Evolutionary conservation across 495 filamentous ascomycete genomes (phyloP).

Genomic region (Podospora didyma): DNA sequence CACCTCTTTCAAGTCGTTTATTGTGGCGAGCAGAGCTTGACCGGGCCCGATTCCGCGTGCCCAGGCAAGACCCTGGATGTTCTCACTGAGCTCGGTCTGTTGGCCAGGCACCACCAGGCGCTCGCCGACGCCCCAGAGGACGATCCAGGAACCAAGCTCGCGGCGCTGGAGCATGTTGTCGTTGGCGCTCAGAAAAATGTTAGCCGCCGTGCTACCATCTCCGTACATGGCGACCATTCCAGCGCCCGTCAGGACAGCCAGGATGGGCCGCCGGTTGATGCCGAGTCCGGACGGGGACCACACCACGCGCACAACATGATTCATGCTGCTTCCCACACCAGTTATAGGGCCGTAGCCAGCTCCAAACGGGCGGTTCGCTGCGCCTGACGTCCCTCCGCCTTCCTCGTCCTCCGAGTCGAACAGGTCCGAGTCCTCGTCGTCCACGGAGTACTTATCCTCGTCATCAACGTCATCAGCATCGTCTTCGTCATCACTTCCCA

Average conservation of each 20-base stretch:
- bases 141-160: constrained; percentile 27
- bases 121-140: constrained; percentile 46
- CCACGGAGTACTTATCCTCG: constrained; percentile 3
- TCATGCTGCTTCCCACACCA: constrained; percentile 43
- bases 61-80: constrained; percentile 43
- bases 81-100: constrained; percentile 32
- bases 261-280: constrained; percentile 38
- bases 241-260: constrained; percentile 37
- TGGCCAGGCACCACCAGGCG: constrained; percentile 39
- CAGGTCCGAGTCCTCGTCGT: constrained; percentile 1
- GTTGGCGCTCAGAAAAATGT: constrained; percentile 22
- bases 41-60: constrained; percentile 34
- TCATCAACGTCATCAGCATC: constrained; percentile 12
- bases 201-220: constrained; percentile 29
- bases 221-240: constrained; percentile 42
- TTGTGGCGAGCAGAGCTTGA: constrained; percentile 36
- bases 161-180: constrained; percentile 26
- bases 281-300: constrained; percentile 47
- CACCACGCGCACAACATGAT: constrained; percentile 38
- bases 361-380: constrained; percentile 28
- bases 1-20: constrained; percentile 41
- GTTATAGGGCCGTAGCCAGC: constrained; percentile 40
- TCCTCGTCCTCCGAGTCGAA: constrained; percentile 5
- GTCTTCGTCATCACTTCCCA: constrained; percentile 12
- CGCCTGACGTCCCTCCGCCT: not conserved